Conservation (phyloP, 2,329 filamentous ascomycete genomes). For the Colletotrichum eleusines region DNA sequence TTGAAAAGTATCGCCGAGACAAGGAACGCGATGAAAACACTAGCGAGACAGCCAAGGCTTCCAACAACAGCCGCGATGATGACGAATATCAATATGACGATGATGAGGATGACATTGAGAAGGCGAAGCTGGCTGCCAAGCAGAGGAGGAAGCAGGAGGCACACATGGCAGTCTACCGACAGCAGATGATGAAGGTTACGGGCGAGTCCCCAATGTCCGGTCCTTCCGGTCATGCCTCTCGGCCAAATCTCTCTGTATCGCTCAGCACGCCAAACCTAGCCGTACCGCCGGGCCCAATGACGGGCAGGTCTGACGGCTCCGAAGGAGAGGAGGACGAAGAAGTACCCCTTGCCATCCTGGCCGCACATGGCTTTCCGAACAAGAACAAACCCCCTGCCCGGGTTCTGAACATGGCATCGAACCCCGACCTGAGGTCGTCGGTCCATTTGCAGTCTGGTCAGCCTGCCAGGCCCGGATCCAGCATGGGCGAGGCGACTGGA, state of each 20-base stretch:
- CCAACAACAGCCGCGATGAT: slow-evolving; percentile 71
- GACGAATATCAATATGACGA: slow-evolving; percentile 77
- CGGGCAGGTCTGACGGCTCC: slow-evolving; percentile 62
- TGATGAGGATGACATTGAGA: slow-evolving; percentile 84
- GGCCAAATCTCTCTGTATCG: slow-evolving; percentile 68
- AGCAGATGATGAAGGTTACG: slow-evolving; percentile 97
- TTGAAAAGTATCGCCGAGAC: slow-evolving; percentile 83
- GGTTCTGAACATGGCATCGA: slow-evolving; percentile 73
- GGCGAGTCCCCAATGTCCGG: slow-evolving; percentile 72
- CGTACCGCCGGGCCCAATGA: slow-evolving; percentile 52
- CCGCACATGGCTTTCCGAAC: slow-evolving; percentile 88
- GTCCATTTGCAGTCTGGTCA: slow-evolving; percentile 56
- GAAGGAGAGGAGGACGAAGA: slow-evolving; percentile 89
- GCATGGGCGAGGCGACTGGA: slow-evolving; percentile 61
- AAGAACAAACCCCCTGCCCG: slow-evolving; percentile 80
- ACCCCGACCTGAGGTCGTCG: slow-evolving; percentile 76
- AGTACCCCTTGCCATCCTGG: slow-evolving; percentile 85
- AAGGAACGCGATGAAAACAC: slow-evolving; percentile 70
- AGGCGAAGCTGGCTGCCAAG: slow-evolving; percentile 77
- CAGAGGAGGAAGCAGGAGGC: slow-evolving; percentile 90
- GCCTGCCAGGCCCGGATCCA: slow-evolving; percentile 67
- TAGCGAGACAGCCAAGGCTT: slow-evolving; percentile 53
- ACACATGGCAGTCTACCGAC: slow-evolving; percentile 88
- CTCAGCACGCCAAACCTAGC: slow-evolving; percentile 73
- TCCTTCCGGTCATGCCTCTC: slow-evolving; percentile 64